Percentiles rank a stretch among this genome's conserved stretches.
Evolutionary conservation across 371 early-diverging fungal species (phyloP).

Genomic region (Sporodiniella umbellata): DNA sequence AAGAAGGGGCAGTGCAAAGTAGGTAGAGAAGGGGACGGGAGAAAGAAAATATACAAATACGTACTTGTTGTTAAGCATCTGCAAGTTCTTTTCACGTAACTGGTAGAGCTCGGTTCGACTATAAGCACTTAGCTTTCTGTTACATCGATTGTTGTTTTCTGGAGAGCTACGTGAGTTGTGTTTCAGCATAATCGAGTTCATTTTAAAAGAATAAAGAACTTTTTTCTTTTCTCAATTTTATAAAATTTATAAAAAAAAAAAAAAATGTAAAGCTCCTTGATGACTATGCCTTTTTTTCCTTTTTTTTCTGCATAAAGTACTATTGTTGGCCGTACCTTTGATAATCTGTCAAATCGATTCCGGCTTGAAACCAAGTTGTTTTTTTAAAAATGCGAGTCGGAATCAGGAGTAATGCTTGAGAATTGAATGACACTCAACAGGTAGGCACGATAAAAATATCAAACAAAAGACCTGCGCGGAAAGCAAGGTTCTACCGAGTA

Average conservation of each 20-base stretch:
- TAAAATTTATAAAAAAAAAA: neutral
- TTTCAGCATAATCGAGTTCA: constrained; percentile 66
- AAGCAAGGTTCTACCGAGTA: too few species aligned
- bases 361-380: too few species aligned
- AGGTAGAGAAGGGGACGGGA: too few species aligned
- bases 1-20: too few species aligned
- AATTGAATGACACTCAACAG: too few species aligned
- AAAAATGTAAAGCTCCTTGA: neutral
- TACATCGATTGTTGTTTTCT: neutral
- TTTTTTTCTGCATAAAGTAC: neutral
- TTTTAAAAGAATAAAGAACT: constrained; percentile 85
- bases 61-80: constrained; percentile 5
- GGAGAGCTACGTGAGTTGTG: neutral
- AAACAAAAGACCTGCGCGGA: too few species aligned
- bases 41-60: neutral
- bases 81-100: constrained; percentile 6
- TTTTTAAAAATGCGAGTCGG: too few species aligned
- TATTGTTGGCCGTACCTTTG: too few species aligned
- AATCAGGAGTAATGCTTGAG: too few species aligned
- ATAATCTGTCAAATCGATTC: neutral
- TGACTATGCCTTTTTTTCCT: neutral
- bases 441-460: too few species aligned
- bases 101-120: constrained; percentile 1
- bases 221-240: too few species aligned
- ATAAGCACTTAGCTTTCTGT: constrained; percentile 1